Evolutionary conservation across 768 basidiomycete species (phyloP), one percentile per base, ranked within the genome.

Genomic region (Neoboletus magnificus): DNA sequence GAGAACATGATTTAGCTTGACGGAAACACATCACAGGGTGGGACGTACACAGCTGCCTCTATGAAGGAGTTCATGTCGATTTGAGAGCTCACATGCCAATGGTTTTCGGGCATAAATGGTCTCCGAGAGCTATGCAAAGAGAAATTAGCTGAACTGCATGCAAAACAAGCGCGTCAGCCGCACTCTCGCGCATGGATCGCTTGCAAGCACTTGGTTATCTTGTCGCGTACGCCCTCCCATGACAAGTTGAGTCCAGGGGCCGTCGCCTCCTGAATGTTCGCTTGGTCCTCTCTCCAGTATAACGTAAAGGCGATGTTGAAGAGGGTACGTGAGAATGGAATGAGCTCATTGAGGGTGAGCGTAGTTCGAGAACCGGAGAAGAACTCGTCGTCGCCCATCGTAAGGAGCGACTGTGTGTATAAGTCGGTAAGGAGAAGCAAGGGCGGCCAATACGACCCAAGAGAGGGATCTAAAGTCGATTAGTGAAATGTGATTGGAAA

Each of bases 361-460:
- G 94, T 89, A 58, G 94, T 96, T 20, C 85, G 75, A n/a, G 71
- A 66, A 48, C 54, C 57, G 2, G 84, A 82, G 67, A 97, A 97
- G 75, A 98, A 98, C 68, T 98, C 97, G 71, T 98, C 96, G 63
- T 99, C 97, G 1, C 91, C 91, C 81, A 98, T 91, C 0, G 93
- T 93, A 32, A 93, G 77, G 32, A 98, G 80, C 1, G 86, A 82
- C 56, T 95, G 89, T 2, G 84, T 80, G 70, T 97, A 96, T 12
- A 97, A 70, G 48, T 95, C 87, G 1, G 83, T 79, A 9, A 95
- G 80, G 52, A 97, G 80, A 9, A 98, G 74, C 1, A 98, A 71
- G 3, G 89, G 77, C 0, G 86, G 79, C 84, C 90, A 93, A 11
- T 75, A 69, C 0, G 69, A 25, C 0, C 73, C 74, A 50, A 81